Base-by-base conservation (phyloP, 2,329 filamentous ascomycete genomes). In the Cladobotryum mycophilum region DNA sequence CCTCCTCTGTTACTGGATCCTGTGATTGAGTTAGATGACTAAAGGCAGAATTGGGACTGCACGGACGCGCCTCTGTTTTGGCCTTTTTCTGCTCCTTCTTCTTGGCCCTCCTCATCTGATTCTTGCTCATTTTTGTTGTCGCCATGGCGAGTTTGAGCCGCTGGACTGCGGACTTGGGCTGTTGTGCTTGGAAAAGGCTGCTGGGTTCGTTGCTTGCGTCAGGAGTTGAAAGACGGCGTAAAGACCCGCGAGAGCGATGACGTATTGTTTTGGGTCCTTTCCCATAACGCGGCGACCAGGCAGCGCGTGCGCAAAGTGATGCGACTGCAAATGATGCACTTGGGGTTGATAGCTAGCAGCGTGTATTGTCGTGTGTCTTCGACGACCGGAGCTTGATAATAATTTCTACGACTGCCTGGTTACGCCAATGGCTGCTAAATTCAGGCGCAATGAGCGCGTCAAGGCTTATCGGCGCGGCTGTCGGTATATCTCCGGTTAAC, bases 31-130 rank as follows among this genome's bases (percentile, higher is more conserved):
- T 43, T 25, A 43, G 41, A 25, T n/a, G 22, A 14, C 7, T 3
- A 5, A 25, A 33, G 5, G 20, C 20, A 43, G 18, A 12, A 9
- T 25, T n/a, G 41, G 41, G 11, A 11, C 13, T n/a, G 22, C 18
- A 30, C 11, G 40, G 41, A 20, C 59, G 56, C 49, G 81, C 80
- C 61, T 82, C 73, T 67, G 79, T 72, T 47, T 78, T 72, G 58
- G 81, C 70, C 63, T 84, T 84, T 74, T 95, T 95, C 66, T 89
- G 82, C 62, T 89, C 87, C 84, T 96, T 96, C 81, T 93, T 96
- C 76, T 92, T 91, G 45, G 89, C 88, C 68, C 92, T 84, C 68
- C 90, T 82, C 76, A 91, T 85, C 72, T 95, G 89, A 71, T 96
- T 96, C 76, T 96, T 97, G 67, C 86, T 90, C 75, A 86, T 84